Evolutionary conservation across 495 filamentous ascomycete genomes (phyloP), one percentile per base, ranked within the genome.

Genomic region (Penicillium coprophilum): DNA sequence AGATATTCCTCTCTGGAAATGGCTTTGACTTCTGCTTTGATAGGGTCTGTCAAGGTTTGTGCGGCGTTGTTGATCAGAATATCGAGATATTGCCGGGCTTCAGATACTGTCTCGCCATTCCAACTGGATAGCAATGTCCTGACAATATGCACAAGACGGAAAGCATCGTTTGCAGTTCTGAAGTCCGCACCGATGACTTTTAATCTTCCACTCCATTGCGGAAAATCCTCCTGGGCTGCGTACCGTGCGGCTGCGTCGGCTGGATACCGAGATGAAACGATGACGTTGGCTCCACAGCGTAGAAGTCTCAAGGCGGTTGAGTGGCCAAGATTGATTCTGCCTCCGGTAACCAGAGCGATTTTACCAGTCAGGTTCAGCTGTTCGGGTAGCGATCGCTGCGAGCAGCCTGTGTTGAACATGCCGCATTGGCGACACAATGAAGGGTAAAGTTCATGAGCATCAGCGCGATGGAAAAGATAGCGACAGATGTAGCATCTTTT

Each of bases 51-150:
- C 27, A 76, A 56, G 0, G 76, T 81, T 58, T 81, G 78, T 2
- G 78, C 77, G 10, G 78, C 77, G 58, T 79, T 81, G 50, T 79
- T 81, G 59, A 81, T 69, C 23, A 81, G 49, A 13, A 80, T 67
- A 56, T 80, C 65, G 47, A 80, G 57, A 40, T 19, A 59, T 38
- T 19, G 38, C 21, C n/a, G 39, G 24, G 50, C 39, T 1, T 36
- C 31, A 12, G 32, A 21, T 40, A 24, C 5, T 43, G 24, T 15
- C 10, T 54, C 55, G 30, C 31, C 17, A 30, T 49, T 15, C 76
- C 76, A 77, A 7, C 60, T 61, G 23, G 19, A 3, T 32, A 73
- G 46, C 20, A 65, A 47, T 6, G 57, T 46, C 36, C 66, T 70
- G 9, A 71, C 65, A 8, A 57, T 46, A 43, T 30, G 38, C 17